phyloP scores from a whole-genome alignment of 805 yeast genomes.

The Diddensiella transvaalensis region DNA sequence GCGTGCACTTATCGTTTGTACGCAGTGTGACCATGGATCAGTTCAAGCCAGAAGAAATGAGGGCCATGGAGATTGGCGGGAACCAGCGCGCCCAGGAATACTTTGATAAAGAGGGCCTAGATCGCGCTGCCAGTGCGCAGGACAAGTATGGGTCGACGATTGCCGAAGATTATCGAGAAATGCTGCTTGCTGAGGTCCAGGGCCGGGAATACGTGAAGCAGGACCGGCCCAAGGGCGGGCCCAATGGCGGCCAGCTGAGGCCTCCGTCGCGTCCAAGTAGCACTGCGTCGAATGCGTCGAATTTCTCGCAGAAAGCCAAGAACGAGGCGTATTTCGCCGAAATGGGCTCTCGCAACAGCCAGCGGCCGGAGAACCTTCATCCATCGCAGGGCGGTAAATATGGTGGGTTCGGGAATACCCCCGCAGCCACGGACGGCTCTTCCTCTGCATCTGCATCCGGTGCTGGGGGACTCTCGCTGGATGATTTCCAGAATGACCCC shows the following conservation, averaged over 20 bases:
- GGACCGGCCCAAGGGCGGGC: constrained; percentile 19
- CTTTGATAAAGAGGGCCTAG: constrained; percentile 69
- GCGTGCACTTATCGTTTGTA: constrained; percentile 95
- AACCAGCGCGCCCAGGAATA: constrained; percentile 70
- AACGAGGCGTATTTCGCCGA: constrained; percentile 81
- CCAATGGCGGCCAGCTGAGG: neutral
- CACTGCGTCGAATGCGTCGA: constrained; percentile 1
- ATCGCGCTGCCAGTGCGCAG: constrained; percentile 57
- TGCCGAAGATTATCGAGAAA: constrained; percentile 91
- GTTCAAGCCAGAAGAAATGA: constrained; percentile 87
- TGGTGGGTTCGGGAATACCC: constrained; percentile 81
- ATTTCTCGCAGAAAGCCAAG: constrained; percentile 43
- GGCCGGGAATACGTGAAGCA: constrained; percentile 55
- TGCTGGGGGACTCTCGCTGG: constrained; percentile 20
- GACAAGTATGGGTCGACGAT: constrained; percentile 81
- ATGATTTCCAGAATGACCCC: constrained; percentile 61
- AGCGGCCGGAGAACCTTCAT: constrained; percentile 72
- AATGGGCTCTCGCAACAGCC: constrained; percentile 67
- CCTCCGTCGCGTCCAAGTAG: constrained; percentile 12
- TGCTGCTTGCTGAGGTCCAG: constrained; percentile 69
- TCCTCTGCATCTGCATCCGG: constrained; percentile 11
- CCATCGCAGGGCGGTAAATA: constrained; percentile 95
- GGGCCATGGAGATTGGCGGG: constrained; percentile 93
- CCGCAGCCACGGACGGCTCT: constrained; percentile 29
- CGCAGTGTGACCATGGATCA: constrained; percentile 98